Conservation (phyloP, 345 rosid genomes). For the Aurinia saxatilis region DNA sequence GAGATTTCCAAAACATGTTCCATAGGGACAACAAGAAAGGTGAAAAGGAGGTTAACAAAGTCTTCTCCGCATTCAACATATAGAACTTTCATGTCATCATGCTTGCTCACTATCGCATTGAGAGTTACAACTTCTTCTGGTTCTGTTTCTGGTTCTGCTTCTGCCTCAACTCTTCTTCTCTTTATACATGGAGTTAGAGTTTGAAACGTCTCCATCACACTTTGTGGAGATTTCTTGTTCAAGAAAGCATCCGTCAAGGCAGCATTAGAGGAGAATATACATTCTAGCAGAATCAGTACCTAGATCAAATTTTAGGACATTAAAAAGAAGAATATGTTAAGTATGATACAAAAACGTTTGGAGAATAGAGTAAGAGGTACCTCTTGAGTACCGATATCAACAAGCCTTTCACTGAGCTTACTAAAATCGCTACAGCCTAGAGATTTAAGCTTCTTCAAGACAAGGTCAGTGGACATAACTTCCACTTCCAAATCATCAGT, state of each 20-base stretch:
- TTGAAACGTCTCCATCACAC: neutral
- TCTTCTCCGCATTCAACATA: neutral
- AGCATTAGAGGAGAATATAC: neutral
- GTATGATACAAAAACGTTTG: neutral
- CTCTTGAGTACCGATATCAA: neutral
- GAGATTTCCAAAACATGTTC: neutral
- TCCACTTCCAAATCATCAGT: neutral
- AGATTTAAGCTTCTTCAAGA: neutral
- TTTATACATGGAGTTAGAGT: neutral
- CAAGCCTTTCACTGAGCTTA: neutral
- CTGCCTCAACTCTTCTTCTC: too few species aligned
- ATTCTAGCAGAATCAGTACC: neutral
- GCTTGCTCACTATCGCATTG: neutral
- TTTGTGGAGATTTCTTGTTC: neutral
- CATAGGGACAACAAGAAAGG: neutral
- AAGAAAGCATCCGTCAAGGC: slow-evolving; percentile 7
- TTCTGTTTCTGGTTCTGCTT: too few species aligned
- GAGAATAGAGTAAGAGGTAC: neutral
- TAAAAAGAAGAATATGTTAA: too few species aligned
- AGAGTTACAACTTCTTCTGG: neutral
- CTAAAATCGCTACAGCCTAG: neutral
- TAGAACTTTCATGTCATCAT: neutral
- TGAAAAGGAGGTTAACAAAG: neutral
- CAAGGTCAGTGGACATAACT: neutral
- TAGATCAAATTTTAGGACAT: too few species aligned